Base-by-base conservation (phyloP, 2,329 filamentous ascomycete genomes). In the Trichoderma brevicompactum region DNA sequence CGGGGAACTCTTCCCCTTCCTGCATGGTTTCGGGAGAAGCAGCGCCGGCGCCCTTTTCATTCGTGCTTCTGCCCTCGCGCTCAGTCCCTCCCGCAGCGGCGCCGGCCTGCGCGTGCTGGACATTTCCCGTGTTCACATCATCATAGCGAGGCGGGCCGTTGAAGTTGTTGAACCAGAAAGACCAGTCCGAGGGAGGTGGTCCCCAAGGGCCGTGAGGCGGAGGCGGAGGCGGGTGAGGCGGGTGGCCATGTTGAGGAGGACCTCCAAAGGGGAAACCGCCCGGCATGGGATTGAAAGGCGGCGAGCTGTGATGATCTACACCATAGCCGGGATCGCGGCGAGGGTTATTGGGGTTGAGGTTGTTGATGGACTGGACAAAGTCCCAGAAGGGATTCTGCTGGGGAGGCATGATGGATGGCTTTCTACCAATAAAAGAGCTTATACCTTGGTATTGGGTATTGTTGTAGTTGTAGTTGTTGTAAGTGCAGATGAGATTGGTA, bases 241-340 rank as follows among this genome's bases (percentile, higher is more conserved):
- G 55, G 5, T 46, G 23, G 15, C 54, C 53, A 19, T 34, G 53
- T 8, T 2, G 23, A 28, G 55, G 23, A 41, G 44, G 19, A 28
- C 53, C 66, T 65, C 64, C 69, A 65, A 78, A 79, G 34, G 78
- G 76, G 61, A 79, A 79, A 28, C 75, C 76, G 1, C 71, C 65
- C 43, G 72, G 71, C 61, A 74, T 73, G 60, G 59, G 66, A 50
- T 68, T 66, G 50, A 70, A 68, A 64, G 68, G 69, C 36, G 71
- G 64, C 3, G 53, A 2, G 40, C 69, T 71, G 43, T 73, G 70
- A 67, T 79, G 78, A 65, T 81, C 79, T 63, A 79, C 75, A 53
- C 79, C 78, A 17, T 72, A 72, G 48, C 79, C 77, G 41, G 74
- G 61, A 48, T 65, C 64, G 44, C 71, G 70, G 48, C 70, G 72